Conservation (phyloP, 768 basidiomycete species). For the Suillus clintonianus region DNA sequence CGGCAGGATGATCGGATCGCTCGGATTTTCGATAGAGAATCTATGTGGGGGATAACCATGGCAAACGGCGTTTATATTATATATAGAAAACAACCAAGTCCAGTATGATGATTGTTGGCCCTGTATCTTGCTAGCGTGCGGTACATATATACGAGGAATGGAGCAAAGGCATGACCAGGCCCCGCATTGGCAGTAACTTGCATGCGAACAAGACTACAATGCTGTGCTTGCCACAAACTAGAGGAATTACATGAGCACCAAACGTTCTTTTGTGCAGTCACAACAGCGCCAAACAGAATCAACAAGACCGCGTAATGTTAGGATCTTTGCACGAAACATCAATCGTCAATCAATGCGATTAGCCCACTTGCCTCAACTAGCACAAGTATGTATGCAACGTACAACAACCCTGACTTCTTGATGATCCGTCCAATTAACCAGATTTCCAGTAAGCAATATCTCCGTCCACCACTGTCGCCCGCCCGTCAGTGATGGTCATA, state of each 20-base stretch:
- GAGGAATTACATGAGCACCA: too few relatives aligned
- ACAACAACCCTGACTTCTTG: constrained; percentile 3
- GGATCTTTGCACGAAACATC: not conserved
- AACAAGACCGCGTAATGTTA: not conserved
- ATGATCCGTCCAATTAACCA: constrained; percentile 44
- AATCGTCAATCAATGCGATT: not conserved
- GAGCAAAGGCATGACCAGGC: not conserved
- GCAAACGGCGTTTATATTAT: too few relatives aligned
- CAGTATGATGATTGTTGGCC: too few relatives aligned
- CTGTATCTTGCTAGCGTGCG: too few relatives aligned
- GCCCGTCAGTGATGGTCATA: constrained; percentile 8
- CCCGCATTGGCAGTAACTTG: not conserved
- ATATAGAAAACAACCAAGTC: too few relatives aligned
- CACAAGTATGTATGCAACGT: constrained; percentile 8
- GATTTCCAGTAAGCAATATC: constrained; percentile 94
- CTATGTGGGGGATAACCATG: too few relatives aligned
- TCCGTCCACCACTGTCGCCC: constrained; percentile 71
- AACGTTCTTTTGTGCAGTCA: not conserved
- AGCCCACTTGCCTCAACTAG: constrained; percentile 4
- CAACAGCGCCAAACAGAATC: not conserved
- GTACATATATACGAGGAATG: too few relatives aligned
- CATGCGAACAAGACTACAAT: not conserved
- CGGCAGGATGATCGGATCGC: too few relatives aligned
- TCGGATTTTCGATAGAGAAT: too few relatives aligned
- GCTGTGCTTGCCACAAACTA: too few relatives aligned